Evolutionary conservation across 2,329 filamentous ascomycete genomes (phyloP), one percentile per base, ranked within the genome.

Genomic region (Nemania sp.): DNA sequence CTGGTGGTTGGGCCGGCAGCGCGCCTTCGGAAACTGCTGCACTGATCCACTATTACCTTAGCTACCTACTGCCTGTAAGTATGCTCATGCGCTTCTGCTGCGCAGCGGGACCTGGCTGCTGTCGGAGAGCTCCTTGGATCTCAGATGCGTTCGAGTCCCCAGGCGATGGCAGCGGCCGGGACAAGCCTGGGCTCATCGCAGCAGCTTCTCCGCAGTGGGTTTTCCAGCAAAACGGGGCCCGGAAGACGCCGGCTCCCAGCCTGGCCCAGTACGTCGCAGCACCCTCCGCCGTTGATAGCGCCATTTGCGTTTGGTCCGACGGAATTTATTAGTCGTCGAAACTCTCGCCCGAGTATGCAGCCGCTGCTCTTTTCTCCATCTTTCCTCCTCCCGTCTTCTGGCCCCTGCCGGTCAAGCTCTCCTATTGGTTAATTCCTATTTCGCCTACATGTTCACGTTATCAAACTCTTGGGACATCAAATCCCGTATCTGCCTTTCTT

Each of bases 181-280:
- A 49, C 45, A 14, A 26, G 42, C 31, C 37, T 41, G 48, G 30
- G 34, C 36, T 26, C 22, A 37, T 34, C 26, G 31, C n/a, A n/a
- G 7, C 22, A 19, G 7, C 34, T 51, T 59, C 50, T 51, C 56
- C 54, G 57, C 52, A 61, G 50, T 50, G 50, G 51, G 45, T 23
- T 26, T 49, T 44, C 36, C 40, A 3, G n/a, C 28, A 22, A 14
- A 28, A 45, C 26, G 30, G 24, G 24, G 15, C 19, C 55, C 60
- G 60, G 60, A 62, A 57, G 52, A 62, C 60, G 60, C 60, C 60
- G 60, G 55, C 48, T 62, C 60, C 60, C 59, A 47, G 50, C 34
- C 12, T 20, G 6, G 14, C 28, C 26, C 15, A n/a, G 26, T n/a
- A 39, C 6, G 17, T 23, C 36, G 30, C 30, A 43, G 47, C 31